Percentiles rank a stretch among this genome's conserved stretches.
These are phyloP conservation scores for Fusarium sp. DNA, from an alignment of 2,329 filamentous ascomycete species.

Conservation along the genomic window DNA sequence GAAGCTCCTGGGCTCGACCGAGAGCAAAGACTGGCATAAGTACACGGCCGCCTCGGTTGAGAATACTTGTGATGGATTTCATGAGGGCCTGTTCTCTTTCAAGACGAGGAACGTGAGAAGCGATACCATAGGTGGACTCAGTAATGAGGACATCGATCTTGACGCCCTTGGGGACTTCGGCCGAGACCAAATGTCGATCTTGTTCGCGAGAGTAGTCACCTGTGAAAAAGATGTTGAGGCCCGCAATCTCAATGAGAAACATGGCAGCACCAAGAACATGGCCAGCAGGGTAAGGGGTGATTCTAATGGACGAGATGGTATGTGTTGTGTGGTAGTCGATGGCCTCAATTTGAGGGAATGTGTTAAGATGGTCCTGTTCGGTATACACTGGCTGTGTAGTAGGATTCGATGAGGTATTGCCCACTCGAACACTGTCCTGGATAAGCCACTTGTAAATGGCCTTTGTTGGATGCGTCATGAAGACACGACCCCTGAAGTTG, in stretches of 20 bases:
- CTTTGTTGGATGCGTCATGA: conserved; percentile 99
- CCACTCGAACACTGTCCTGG: conserved; percentile 94
- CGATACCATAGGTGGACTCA: conserved; percentile 96
- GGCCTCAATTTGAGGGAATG: conserved; percentile 93
- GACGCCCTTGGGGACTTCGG: conserved; percentile 87
- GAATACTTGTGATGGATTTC: conserved; percentile 91
- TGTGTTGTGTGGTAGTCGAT: conserved; percentile 99
- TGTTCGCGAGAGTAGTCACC: conserved; percentile 97
- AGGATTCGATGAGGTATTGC: conserved; percentile 74
- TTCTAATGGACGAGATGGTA: conserved; percentile 94
- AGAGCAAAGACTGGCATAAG: conserved; percentile 96
- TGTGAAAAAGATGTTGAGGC: conserved; percentile 96
- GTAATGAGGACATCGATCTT: conserved; percentile 98
- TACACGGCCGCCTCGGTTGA: conserved; percentile 92
- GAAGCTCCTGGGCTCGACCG: conserved; percentile 90
- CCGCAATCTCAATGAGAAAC: conserved; percentile 98
- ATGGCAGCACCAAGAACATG: conserved; percentile 99
- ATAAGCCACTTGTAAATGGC: conserved; percentile 99
- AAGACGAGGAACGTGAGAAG: conserved; percentile 88
- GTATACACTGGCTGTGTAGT: conserved; percentile 87
- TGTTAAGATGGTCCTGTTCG: conserved; percentile 93
- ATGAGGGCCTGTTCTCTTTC: conserved; percentile 94
- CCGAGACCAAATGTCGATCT: conserved; percentile 94
- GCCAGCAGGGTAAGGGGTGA: conserved; percentile 96
- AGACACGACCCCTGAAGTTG: conserved; percentile 95